Evolutionary conservation across 2,329 filamentous ascomycete species (phyloP), one percentile per base, ranked within the genome.

Genomic region (Alternaria triticimaculans): DNA sequence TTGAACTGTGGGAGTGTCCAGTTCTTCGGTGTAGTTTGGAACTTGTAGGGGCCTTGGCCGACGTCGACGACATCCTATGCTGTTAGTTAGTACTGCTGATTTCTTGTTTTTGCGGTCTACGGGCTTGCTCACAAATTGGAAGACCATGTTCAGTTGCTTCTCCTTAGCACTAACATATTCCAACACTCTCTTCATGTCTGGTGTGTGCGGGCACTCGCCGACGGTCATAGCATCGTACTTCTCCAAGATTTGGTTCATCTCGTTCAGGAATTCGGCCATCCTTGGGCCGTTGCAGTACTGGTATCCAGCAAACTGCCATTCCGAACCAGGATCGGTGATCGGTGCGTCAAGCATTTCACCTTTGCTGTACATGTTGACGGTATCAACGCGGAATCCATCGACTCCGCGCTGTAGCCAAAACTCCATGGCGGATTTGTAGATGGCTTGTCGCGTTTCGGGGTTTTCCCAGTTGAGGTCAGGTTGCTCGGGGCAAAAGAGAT

Each of bases 391-490:
- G 69, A 83, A 83, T 6, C 82, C 81, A 48, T 82, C 80, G 0
- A 92, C 89, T 3, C 92, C 92, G 30, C 87, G 87, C 53, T 92
- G 83, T 0, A 96, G 86, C 93, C 93, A 96, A 76, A 94, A 96
- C 28, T 87, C 86, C 87, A 94, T 91, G 6, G 90, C 85, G 11
- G 68, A 71, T 33, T 90, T 84, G 76, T 93, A 91, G 7, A 94
- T 88, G 2, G 91, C 92, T 49, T 87, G 81, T 15, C 92, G 86
- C 0, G 91, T 87, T 10, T 86, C 87, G 0, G 84, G 84, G 61
- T 90, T 91, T 73, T 94, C 91, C 92, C 92, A 96, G 80, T 96
- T 96, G n/a, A 96, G 84, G 71, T 96, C 93, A 0, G 93, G 92
- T 76, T 95, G 92, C 67, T 92, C 88, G 6, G 86, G 86, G 7